Percentiles rank a stretch among this genome's conserved stretches.
These are phyloP conservation scores for Lobosporangium transversale DNA, from an alignment of 192 early-diverging fungal species.

Conservation along the genomic window DNA sequence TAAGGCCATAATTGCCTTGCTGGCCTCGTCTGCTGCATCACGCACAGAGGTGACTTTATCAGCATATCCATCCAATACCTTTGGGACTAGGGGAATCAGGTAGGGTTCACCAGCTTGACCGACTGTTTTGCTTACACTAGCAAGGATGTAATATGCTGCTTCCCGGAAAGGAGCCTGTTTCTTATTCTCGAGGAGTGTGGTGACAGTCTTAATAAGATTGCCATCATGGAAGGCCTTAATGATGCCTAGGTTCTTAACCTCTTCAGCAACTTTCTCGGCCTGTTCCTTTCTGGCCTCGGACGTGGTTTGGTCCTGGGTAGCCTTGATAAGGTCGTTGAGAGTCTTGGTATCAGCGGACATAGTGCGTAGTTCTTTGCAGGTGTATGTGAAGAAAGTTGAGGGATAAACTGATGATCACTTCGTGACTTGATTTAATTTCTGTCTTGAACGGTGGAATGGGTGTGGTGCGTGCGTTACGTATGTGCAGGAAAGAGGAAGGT, in stretches of 20 bases:
- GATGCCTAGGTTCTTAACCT: conserved; percentile 66
- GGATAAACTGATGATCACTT: too few species aligned
- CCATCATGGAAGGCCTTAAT: conserved; percentile 63
- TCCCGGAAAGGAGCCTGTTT: conserved; percentile 68
- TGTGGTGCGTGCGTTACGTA: background rate
- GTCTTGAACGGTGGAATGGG: too few species aligned
- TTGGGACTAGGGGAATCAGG: conserved; percentile 67
- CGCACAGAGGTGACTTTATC: conserved; percentile 60
- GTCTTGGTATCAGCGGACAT: conserved; percentile 27
- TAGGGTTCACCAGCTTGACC: conserved; percentile 73
- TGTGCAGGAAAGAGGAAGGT: background rate
- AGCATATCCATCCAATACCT: conserved; percentile 68
- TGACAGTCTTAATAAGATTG: conserved; percentile 65
- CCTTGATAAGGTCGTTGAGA: conserved; percentile 55
- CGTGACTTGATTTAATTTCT: too few species aligned
- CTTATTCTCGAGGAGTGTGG: conserved; percentile 71
- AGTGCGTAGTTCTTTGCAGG: too few species aligned
- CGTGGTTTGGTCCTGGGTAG: conserved; percentile 37
- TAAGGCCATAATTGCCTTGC: conserved; percentile 54
- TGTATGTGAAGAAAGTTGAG: too few species aligned
- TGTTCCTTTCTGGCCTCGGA: conserved; percentile 21
- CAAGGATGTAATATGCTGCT: conserved; percentile 65
- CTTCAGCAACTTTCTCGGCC: conserved; percentile 60
- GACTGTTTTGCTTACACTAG: conserved; percentile 63
- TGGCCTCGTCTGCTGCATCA: conserved; percentile 53